Percentiles rank a stretch among this genome's conserved stretches.
Evolutionary conservation across 495 filamentous ascomycete genomes (phyloP).

Genomic region (Extremus antarcticus): DNA sequence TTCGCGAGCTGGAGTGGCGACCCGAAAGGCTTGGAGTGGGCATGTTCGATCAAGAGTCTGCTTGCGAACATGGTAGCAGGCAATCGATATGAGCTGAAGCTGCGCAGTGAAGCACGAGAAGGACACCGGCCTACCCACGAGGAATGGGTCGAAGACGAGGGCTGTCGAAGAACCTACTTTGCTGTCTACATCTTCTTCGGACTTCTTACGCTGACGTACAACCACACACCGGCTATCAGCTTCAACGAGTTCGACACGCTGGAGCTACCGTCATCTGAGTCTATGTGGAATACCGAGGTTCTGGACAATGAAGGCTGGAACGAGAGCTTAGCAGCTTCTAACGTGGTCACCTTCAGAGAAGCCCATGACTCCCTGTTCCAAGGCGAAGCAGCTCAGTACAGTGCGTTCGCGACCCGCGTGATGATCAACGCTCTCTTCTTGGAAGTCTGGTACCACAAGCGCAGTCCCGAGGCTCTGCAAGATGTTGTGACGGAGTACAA

Average conservation of each 20-base stretch:
- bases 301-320: constrained; percentile 74
- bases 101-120: constrained; percentile 79
- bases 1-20: constrained; percentile 99
- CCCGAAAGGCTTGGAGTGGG: constrained; percentile 94
- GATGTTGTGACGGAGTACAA: constrained; percentile 98
- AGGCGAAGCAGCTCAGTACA: constrained; percentile 83
- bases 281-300: constrained; percentile 80
- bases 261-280: constrained; percentile 85
- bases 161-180: constrained; percentile 92
- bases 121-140: constrained; percentile 63
- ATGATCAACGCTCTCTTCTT: constrained; percentile 99
- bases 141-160: constrained; percentile 96
- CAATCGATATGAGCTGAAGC: constrained; percentile 89
- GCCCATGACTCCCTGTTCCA: constrained; percentile 93
- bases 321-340: constrained; percentile 58
- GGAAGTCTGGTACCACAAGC: constrained; percentile 97
- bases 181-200: constrained; percentile 99
- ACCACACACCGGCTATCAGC: constrained; percentile 92
- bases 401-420: constrained; percentile 91
- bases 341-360: constrained; percentile 74
- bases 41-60: constrained; percentile 94
- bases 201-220: constrained; percentile 88
- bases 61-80: constrained; percentile 98
- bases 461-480: constrained; percentile 87
- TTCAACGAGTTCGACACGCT: constrained; percentile 96